Evolutionary conservation across 2,329 filamentous ascomycete genomes (phyloP), one percentile per base, ranked within the genome.

Genomic region (Aspergillus niger): DNA sequence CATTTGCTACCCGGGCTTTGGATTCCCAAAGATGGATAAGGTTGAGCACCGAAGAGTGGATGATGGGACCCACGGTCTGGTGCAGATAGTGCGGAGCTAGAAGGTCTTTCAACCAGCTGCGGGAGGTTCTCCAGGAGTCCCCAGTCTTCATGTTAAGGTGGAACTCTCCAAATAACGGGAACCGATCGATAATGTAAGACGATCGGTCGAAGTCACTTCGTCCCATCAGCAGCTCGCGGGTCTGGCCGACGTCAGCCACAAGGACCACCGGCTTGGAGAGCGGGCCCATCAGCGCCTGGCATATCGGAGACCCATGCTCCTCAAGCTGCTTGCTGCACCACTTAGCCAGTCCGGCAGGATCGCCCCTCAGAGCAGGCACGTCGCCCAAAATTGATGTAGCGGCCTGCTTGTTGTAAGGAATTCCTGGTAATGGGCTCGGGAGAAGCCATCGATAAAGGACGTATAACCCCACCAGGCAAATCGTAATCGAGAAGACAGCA

Each of bases 281-380:
- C 0, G 82, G 81, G 6, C 71, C 69, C 55, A 82, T 67, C 66
- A 84, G 84, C 5, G 80, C 69, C 64, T 85, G 83, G 5, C 78
- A 67, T 59, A 84, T 74, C 0, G 81, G 79, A 8, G 28, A 30
- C 8, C 28, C 28, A 30, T 30, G 28, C 10, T 75, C 76, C 5
- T 77, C 63, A 50, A 77, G 72, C 8, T 10, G 17, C 41, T 69
- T 69, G 20, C 38, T 20, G 39, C 39, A 26, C 24, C 39, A 28
- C 28, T 41, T 24, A 17, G 15, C 28, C 5, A 11, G 11, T 41
- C 11, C 7, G 17, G 48, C 15, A 24, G 8, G 22, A 20, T 47
- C 7, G 13, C 8, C 24, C 3, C n/a, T 15, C 38, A 55, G 48
- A 28, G 15, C 24, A 4, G 38, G 52, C 10, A 20, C 26, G 15